Evolutionary conservation across 805 yeast genomes (phyloP).

Genomic region (Saturnispora gosingensis): DNA sequence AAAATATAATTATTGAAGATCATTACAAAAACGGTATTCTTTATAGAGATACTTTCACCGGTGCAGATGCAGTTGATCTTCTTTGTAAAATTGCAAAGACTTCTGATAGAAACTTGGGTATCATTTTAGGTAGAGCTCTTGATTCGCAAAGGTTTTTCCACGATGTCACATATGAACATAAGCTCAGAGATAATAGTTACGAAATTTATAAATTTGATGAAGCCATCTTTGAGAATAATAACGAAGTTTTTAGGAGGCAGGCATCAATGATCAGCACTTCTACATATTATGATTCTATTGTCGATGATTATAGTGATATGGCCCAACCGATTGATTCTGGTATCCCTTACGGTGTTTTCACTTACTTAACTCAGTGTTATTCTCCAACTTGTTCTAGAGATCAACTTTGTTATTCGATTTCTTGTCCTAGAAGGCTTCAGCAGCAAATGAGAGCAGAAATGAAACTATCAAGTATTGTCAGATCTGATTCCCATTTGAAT

Average conservation of each 20-base stretch:
- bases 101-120: conserved; percentile 82
- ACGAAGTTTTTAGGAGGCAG: conserved; percentile 18
- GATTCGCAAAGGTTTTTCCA: conserved; percentile 93
- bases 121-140: conserved; percentile 79
- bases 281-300: conserved; percentile 9
- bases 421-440: conserved; percentile 91
- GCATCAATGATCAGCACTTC: conserved; percentile 22
- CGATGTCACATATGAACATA: conserved; percentile 91
- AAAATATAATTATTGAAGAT: conserved; percentile 59
- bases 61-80: conserved; percentile 88
- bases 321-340: neutral
- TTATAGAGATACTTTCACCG: conserved; percentile 89
- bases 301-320: conserved; percentile 7
- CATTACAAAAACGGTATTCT: conserved; percentile 84
- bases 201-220: conserved; percentile 84
- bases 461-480: conserved; percentile 73
- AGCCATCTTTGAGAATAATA: conserved; percentile 28
- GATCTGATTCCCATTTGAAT: conserved; percentile 64
- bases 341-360: conserved; percentile 74
- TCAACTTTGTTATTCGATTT: conserved; percentile 82
- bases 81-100: conserved; percentile 80
- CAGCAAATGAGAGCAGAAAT: conserved; percentile 89
- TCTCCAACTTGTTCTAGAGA: conserved; percentile 94
- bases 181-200: conserved; percentile 75
- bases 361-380: conserved; percentile 86